Conservation (phyloP, 495 filamentous ascomycete species). For the Aspergillus kassunensis region DNA sequence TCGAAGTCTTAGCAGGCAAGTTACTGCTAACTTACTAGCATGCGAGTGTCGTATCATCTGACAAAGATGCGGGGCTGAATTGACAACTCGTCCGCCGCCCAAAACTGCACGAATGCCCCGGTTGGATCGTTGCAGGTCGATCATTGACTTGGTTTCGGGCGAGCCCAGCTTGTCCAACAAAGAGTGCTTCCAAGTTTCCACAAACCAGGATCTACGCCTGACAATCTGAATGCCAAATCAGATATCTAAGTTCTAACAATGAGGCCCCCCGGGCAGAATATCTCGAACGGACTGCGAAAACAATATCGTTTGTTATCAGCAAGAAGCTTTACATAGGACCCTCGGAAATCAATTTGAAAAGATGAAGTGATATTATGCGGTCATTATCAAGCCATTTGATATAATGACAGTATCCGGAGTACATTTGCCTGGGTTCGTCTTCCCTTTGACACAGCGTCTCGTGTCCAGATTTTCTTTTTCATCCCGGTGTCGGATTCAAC, state of each 20-base stretch:
- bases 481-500: background rate
- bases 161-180: slow-evolving; percentile 6
- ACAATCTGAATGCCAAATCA: background rate
- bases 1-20: background rate
- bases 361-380: background rate
- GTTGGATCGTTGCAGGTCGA: slow-evolving; percentile 14
- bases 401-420: background rate
- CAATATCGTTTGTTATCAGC: too few relatives aligned
- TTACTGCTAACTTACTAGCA: background rate
- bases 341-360: too few relatives aligned
- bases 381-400: background rate
- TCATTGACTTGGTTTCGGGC: slow-evolving; percentile 15
- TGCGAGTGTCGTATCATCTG: slow-evolving; percentile 18
- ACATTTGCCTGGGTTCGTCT: background rate
- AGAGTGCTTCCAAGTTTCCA: background rate
- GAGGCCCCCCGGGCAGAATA: too few relatives aligned
- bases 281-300: too few relatives aligned
- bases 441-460: background rate
- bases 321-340: too few relatives aligned
- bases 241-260: too few relatives aligned
- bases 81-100: slow-evolving; percentile 1
- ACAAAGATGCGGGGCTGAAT: slow-evolving; percentile 16
- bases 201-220: slow-evolving; percentile 1
- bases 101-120: slow-evolving; percentile 7
- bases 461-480: background rate